phyloP scores from a whole-genome alignment of 1,284 basidiomycete species.

The Cryptococcus sp. region DNA sequence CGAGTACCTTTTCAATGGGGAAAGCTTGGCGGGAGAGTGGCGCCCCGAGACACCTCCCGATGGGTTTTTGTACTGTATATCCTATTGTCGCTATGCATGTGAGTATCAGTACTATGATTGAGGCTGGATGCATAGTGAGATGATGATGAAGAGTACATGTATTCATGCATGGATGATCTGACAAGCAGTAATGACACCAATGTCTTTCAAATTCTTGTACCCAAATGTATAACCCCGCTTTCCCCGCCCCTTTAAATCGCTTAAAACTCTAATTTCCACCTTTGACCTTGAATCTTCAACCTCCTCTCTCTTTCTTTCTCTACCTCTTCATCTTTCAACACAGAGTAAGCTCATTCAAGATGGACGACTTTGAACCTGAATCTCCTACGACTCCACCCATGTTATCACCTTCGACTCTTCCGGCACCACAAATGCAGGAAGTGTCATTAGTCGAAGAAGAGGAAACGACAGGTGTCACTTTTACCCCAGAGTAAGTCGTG shows the following conservation, averaged over 20 bases:
- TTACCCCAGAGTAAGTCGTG: conserved; percentile 42
- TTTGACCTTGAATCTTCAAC: not conserved
- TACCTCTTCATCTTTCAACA: not conserved
- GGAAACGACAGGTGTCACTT: conserved; percentile 43
- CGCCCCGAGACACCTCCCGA: too few species aligned
- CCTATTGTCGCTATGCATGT: too few species aligned
- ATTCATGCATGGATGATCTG: too few species aligned
- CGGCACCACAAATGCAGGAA: conserved; percentile 19
- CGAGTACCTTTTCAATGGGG: too few species aligned
- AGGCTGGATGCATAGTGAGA: too few species aligned
- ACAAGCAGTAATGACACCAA: too few species aligned
- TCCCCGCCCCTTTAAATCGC: not conserved
- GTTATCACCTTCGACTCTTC: conserved; percentile 4
- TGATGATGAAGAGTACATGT: too few species aligned
- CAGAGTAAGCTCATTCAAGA: not conserved
- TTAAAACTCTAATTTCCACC: not conserved
- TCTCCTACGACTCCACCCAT: not conserved
- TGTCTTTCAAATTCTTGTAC: too few species aligned
- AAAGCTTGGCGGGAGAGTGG: too few species aligned
- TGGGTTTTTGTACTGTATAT: too few species aligned
- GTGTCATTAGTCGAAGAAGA: conserved; percentile 45
- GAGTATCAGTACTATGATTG: too few species aligned
- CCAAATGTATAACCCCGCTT: too few species aligned
- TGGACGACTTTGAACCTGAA: not conserved
- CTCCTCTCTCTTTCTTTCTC: not conserved